Percentiles rank a stretch among this genome's conserved stretches.
Evolutionary conservation across 768 basidiomycete species (phyloP).

Genomic region (Auricularia cornea): DNA sequence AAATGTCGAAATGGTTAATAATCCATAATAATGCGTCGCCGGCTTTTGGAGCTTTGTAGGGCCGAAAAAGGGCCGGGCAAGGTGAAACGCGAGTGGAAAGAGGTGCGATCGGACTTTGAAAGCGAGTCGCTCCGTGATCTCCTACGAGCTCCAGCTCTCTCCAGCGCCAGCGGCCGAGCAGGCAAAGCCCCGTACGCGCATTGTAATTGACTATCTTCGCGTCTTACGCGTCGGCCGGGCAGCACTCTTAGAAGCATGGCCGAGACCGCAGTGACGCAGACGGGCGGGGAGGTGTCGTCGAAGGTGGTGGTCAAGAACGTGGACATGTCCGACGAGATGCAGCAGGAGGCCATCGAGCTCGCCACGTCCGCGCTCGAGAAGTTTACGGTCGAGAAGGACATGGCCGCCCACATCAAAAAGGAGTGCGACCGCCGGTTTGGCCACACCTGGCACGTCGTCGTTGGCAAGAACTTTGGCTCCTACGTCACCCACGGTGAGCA

Average conservation of each 20-base stretch:
- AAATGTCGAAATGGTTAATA: no score
- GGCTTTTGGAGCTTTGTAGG: no score
- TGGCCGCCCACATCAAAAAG: constrained; percentile 96
- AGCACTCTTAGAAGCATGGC: background rate
- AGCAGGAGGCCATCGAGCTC: constrained; percentile 87
- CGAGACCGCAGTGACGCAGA: background rate
- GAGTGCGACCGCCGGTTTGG: constrained; percentile 91
- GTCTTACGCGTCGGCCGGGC: no score
- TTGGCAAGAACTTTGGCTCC: constrained; percentile 98
- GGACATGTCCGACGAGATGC: constrained; percentile 96
- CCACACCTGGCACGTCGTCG: constrained; percentile 97
- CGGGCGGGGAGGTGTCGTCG: constrained; percentile 13
- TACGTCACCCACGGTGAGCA: constrained; percentile 91
- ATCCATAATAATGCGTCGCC: no score
- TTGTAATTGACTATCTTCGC: no score
- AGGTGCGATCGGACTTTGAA: no score
- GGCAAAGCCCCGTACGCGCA: no score
- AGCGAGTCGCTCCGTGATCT: no score
- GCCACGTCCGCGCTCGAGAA: constrained; percentile 79
- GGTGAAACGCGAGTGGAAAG: no score
- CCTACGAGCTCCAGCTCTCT: no score
- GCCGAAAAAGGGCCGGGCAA: no score
- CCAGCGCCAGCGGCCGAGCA: no score
- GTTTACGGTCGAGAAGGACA: constrained; percentile 94
- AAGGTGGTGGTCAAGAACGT: constrained; percentile 95